Percentiles rank a stretch among this genome's conserved stretches.
Evolutionary conservation across 1,139 yeast genomes (phyloP).

Genomic region (Suhomyces yuchorum): DNA sequence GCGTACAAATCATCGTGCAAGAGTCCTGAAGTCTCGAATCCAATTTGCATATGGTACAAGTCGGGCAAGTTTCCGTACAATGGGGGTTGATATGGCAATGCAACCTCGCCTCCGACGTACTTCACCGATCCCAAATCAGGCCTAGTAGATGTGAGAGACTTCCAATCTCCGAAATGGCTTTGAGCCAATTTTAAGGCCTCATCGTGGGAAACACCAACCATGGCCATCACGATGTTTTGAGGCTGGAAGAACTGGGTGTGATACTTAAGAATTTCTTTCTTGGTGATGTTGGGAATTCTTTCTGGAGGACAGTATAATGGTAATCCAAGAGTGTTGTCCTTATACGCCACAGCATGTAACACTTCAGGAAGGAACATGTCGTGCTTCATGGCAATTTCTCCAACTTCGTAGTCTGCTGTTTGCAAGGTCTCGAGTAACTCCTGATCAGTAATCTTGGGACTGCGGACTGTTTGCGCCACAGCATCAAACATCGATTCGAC

Average conservation of each 20-base stretch:
- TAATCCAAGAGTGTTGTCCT: conserved; percentile 73
- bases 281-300: conserved; percentile 55
- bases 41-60: conserved; percentile 82
- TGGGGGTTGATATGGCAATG: conserved; percentile 71
- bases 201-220: conserved; percentile 81
- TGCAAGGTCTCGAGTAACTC: conserved; percentile 75
- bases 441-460: conserved; percentile 65
- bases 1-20: conserved; percentile 88
- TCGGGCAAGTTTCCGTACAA: conserved; percentile 73
- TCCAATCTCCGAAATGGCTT: conserved; percentile 66
- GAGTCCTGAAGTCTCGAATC: conserved; percentile 85
- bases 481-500: conserved; percentile 80
- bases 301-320: conserved; percentile 85
- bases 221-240: conserved; percentile 79
- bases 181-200: conserved; percentile 67
- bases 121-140: conserved; percentile 49
- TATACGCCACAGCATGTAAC: conserved; percentile 79
- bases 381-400: conserved; percentile 81
- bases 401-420: conserved; percentile 80
- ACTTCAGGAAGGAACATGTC: conserved; percentile 86
- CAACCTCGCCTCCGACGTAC: conserved; percentile 78
- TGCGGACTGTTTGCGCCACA: conserved; percentile 76
- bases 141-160: conserved; percentile 30
- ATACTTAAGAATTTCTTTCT: conserved; percentile 58
- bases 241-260: conserved; percentile 75